phyloP scores from a whole-genome alignment of 306 rosid species.

The Canavalia gladiata region DNA sequence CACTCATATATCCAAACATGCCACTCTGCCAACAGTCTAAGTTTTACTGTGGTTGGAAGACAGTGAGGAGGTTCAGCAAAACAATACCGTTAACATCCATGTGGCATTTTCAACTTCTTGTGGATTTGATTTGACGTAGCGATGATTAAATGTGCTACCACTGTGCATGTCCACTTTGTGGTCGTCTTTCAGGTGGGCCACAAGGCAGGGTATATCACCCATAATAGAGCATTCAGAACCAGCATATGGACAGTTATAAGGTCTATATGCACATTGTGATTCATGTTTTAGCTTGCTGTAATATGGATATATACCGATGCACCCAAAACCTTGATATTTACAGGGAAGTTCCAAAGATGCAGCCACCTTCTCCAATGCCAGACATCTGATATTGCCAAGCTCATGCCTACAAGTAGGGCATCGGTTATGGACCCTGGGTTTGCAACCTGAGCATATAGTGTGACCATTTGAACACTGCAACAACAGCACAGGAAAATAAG shows the following conservation, averaged over 20 bases:
- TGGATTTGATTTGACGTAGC: constrained; percentile 94
- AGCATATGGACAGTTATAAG: constrained; percentile 94
- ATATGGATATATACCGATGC: constrained; percentile 86
- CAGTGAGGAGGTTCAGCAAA: constrained; percentile 24
- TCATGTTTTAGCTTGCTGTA: constrained; percentile 95
- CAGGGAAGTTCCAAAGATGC: constrained; percentile 95
- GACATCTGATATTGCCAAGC: constrained; percentile 94
- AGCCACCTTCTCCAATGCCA: constrained; percentile 95
- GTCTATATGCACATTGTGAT: constrained; percentile 79
- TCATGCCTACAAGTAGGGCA: constrained; percentile 96
- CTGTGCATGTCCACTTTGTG: constrained; percentile 98
- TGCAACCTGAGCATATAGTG: constrained; percentile 92
- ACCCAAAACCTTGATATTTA: constrained; percentile 85
- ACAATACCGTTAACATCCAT: constrained; percentile 94
- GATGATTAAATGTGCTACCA: constrained; percentile 96
- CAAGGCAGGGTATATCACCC: constrained; percentile 88
- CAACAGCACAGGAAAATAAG: not conserved
- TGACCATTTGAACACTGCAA: constrained; percentile 97
- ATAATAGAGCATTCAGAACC: constrained; percentile 85
- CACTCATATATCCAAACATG: constrained; percentile 9
- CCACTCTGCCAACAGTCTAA: constrained; percentile 6
- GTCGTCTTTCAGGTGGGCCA: constrained; percentile 85
- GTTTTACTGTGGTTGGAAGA: constrained; percentile 9
- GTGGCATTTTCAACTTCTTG: constrained; percentile 98
- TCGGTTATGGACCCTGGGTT: constrained; percentile 94